These are phyloP conservation scores for Globisporangium echinulatum DNA, from an alignment of 352 stramenopile species.

Conservation along the genomic window DNA sequence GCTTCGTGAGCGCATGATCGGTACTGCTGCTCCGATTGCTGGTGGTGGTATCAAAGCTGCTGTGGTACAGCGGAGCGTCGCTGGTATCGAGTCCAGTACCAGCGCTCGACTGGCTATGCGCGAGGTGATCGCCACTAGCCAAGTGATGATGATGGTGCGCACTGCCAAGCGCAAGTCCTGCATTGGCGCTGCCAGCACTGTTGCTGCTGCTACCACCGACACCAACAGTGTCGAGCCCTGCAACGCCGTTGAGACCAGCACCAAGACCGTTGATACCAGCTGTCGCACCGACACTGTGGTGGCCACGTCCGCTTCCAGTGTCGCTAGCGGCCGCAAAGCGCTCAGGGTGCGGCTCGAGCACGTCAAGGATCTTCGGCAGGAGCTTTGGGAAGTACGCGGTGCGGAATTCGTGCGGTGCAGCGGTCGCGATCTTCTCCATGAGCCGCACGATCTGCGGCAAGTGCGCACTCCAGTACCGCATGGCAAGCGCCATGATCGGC, in stretches of 20 bases:
- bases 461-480: constrained; percentile 96
- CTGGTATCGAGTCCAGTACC: background rate
- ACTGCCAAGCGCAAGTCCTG: background rate
- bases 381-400: constrained; percentile 84
- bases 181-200: background rate
- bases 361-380: constrained; percentile 83
- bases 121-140: background rate
- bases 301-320: constrained; percentile 25
- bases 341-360: constrained; percentile 66
- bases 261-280: constrained; percentile 3
- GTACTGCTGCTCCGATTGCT: constrained; percentile 1
- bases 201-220: constrained; percentile 3
- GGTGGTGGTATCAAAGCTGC: background rate
- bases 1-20: constrained; percentile 14
- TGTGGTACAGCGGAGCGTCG: background rate
- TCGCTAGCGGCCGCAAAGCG: constrained; percentile 17
- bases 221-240: constrained; percentile 7
- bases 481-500: constrained; percentile 94
- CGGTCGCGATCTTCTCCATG: constrained; percentile 87
- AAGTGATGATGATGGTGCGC: no score
- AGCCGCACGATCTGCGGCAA: constrained; percentile 94
- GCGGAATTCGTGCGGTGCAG: constrained; percentile 71
- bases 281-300: constrained; percentile 13
- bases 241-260: constrained; percentile 1
- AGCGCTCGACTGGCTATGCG: constrained; percentile 1